Conservation (phyloP, 2,329 filamentous ascomycete genomes). For the Chaetomium olivaceum region DNA sequence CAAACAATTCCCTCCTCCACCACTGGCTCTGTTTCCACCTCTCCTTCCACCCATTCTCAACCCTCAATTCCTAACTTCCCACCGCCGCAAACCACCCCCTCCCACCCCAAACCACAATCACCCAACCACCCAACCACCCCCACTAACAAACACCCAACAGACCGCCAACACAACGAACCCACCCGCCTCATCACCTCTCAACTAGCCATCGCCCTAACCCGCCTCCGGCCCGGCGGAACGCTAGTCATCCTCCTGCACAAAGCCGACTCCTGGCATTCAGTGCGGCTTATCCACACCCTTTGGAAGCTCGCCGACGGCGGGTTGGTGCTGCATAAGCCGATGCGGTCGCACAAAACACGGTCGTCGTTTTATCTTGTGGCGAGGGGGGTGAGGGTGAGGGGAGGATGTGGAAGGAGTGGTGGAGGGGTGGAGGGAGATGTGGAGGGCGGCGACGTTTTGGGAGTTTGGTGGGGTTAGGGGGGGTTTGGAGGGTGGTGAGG, state of each 20-base stretch:
- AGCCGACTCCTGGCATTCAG: constrained; percentile 44
- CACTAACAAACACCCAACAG: constrained; percentile 20
- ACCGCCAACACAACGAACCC: constrained; percentile 41
- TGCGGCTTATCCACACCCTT: constrained; percentile 44
- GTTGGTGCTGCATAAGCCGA: constrained; percentile 49
- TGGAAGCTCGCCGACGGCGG: constrained; percentile 40
- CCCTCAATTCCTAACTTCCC: background rate
- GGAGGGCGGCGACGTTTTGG: constrained; percentile 44
- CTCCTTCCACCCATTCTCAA: background rate
- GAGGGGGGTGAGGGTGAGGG: constrained; percentile 41
- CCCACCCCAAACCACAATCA: constrained; percentile 34
- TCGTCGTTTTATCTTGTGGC: constrained; percentile 58
- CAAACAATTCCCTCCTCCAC: background rate
- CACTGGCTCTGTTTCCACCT: background rate
- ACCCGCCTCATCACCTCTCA: constrained; percentile 42
- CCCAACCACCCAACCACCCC: background rate
- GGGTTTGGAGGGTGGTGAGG: constrained; percentile 41
- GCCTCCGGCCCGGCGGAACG: constrained; percentile 48
- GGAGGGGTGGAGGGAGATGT: constrained; percentile 43
- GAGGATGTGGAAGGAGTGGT: constrained; percentile 41
- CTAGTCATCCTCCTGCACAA: constrained; percentile 55
- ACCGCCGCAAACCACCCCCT: background rate
- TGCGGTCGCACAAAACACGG: constrained; percentile 41
- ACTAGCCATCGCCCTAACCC: constrained; percentile 48
- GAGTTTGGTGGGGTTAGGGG: constrained; percentile 21